Base-by-base conservation (phyloP, 2,329 filamentous ascomycete species). In the Polytolypa hystricis region DNA sequence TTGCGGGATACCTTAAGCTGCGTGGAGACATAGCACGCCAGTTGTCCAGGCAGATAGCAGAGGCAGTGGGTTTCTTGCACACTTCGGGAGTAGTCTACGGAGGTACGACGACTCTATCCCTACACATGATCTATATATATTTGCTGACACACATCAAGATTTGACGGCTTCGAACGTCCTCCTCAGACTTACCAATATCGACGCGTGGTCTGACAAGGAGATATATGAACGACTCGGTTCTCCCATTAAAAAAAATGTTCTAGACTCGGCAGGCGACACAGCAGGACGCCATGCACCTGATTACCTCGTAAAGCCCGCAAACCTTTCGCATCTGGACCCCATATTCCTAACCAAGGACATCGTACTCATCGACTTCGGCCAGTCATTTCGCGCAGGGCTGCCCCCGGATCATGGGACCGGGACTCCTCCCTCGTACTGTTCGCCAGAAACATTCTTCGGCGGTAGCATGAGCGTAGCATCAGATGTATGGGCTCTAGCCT, bases 401-500 rank as follows among this genome's bases (percentile, higher is more conserved):
- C 42, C 42, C 9, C 40, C 50, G 5, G 9, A 14, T 12, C 42
- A 48, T 3, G 30, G 34, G 7, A 38, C 57, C 0, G 52, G 52
- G 1, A 60, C 51, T 0, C 56, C 54, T 0, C 40, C 46, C 17
- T 36, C 42, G 14, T 59, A 59, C 18, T 45, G 51, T 1, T 39
- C 56, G 0, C 55, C 55, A 0, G 56, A 60, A 26, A 15, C 47
- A 1, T 18, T 54, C 0, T 33, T 59, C 0, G 52, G 54, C 1
- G 9, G 32, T 0, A 25, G n/a, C 7, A 46, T 42, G 2, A 49
- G 56, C 0, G 39, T 45, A 0, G 38, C 32, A 0, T 48, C 43
- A 1, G 56, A 60, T 21, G 28, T 59, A 0, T 60, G 57, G 55
- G 54, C 57, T 18, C 50, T 60, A 2, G 57, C 48, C 0, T 60